These are phyloP conservation scores for Ulota crispa DNA, from an alignment of 225 moss, liverwort and hornwort genomes.

Conservation along the genomic window DNA sequence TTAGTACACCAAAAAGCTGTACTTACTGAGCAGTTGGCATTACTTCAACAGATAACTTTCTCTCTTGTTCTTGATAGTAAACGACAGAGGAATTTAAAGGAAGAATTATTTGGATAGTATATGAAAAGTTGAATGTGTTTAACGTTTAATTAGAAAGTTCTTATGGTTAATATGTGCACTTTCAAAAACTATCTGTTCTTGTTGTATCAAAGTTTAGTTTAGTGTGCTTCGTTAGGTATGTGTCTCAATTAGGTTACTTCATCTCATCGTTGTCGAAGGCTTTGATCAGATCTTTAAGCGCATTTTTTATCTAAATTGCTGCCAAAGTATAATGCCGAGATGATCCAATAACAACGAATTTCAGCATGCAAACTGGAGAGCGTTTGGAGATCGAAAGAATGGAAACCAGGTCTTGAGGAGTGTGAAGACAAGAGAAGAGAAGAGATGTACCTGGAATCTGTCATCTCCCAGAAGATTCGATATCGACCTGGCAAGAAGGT, in stretches of 20 bases:
- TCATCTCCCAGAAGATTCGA: slow-evolving; percentile 77
- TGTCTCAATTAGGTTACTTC: background rate
- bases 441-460: slow-evolving; percentile 28
- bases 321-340: background rate
- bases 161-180: background rate
- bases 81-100: background rate
- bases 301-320: background rate
- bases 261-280: background rate
- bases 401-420: background rate
- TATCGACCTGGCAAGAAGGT: slow-evolving; percentile 60
- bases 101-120: background rate
- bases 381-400: background rate
- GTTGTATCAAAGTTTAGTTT: background rate
- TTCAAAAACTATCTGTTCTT: background rate
- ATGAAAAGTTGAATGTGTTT: background rate
- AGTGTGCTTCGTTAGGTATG: background rate
- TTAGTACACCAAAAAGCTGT: background rate
- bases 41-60: background rate
- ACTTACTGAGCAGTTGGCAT: background rate
- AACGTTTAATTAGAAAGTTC: background rate
- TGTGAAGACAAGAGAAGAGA: background rate
- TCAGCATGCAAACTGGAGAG: background rate
- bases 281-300: background rate
- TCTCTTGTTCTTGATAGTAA: background rate
- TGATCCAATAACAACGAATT: background rate